Conservation (phyloP, 2,329 filamentous ascomycete species). For the Fusarium graminum region DNA sequence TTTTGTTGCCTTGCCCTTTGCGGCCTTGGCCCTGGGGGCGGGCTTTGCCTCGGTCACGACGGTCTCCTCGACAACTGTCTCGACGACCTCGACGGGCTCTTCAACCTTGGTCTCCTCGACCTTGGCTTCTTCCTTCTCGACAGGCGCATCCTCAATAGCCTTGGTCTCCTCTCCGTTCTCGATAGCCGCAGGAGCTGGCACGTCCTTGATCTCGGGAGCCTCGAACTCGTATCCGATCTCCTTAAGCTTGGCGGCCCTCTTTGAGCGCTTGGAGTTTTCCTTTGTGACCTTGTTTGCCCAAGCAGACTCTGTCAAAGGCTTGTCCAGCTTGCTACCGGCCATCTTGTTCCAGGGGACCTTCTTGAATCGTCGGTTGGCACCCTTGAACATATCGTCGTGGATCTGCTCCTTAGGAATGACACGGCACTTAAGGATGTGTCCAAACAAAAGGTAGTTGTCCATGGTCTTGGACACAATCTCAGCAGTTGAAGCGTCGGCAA, state of each 20-base stretch:
- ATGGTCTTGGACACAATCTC: slow-evolving; percentile 95
- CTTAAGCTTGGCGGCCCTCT: slow-evolving; percentile 81
- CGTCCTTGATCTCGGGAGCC: slow-evolving; percentile 75
- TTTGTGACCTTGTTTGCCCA: slow-evolving; percentile 82
- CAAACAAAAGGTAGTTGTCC: slow-evolving; percentile 97
- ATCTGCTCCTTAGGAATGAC: slow-evolving; percentile 81
- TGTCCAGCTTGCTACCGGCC: slow-evolving; percentile 79
- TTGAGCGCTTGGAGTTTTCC: slow-evolving; percentile 77
- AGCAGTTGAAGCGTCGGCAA: slow-evolving; percentile 80
- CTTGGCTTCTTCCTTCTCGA: slow-evolving; percentile 51
- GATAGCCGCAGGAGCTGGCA: slow-evolving; percentile 58
- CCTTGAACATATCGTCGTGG: slow-evolving; percentile 87
- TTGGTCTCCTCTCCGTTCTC: slow-evolving; percentile 54
- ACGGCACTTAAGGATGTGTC: slow-evolving; percentile 91
- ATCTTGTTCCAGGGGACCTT: slow-evolving; percentile 89
- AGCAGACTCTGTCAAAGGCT: slow-evolving; percentile 77
- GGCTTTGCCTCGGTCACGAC: slow-evolving; percentile 46
- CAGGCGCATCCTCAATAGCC: slow-evolving; percentile 56
- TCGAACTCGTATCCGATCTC: slow-evolving; percentile 87
- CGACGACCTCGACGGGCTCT: slow-evolving; percentile 43
- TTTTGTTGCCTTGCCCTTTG: slow-evolving; percentile 45
- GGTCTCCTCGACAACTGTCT: slow-evolving; percentile 45
- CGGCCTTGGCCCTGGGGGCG: slow-evolving; percentile 52
- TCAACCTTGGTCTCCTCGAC: slow-evolving; percentile 39
- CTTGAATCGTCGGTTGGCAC: slow-evolving; percentile 91